Base-by-base conservation (phyloP, 1,284 basidiomycete genomes). In the Apiotrichum mycotoxinovorans region DNA sequence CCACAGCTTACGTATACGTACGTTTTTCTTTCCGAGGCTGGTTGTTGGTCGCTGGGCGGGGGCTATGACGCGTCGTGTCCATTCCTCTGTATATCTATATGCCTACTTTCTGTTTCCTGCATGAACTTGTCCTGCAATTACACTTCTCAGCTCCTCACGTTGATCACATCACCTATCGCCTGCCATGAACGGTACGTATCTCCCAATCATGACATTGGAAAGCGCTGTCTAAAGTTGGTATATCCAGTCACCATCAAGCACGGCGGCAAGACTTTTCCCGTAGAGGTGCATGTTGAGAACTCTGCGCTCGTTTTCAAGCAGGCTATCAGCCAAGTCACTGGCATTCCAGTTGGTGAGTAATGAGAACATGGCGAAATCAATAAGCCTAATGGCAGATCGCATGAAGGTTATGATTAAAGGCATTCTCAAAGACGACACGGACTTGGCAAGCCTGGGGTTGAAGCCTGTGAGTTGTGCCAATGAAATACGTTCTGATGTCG, bases 381-480 rank as follows among this genome's bases (percentile, higher is more conserved):
- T 18, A 26, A 18, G 3, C 9, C 9, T n/a, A 14, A 15, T 18
- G 43, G 45, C 84, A 50, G 91, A 94, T 68, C 83, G 93, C 49
- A 94, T 96, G 88, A 98, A 97, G 78, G 88, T 98, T 63, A 94
- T 97, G 89, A 82, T 95, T 73, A 97, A 96, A 74, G 90, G 90
- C n/a, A 83, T 74, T 15, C 63, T 68, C 48, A 66, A 73, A 88
- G 91, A 96, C 69, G 89, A 95, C 65, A 83, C 88, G 0, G 85
- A 88, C 63, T 85, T 93, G 83, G 83, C 82, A 65, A 93, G 91
- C 74, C 82, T 96, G 40, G 85, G 80, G 0, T 86, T 88, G 15
- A 93, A 91, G 75, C 82, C 83, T 50, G 90, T 90, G 54, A 63
- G 83, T 75, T 14, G 45, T 20, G n/a, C 15, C 46, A n/a, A 1